These are phyloP conservation scores for Chrysopogon serrulatus DNA, from an alignment of 176 grass and related monocot genomes.

Conservation along the genomic window DNA sequence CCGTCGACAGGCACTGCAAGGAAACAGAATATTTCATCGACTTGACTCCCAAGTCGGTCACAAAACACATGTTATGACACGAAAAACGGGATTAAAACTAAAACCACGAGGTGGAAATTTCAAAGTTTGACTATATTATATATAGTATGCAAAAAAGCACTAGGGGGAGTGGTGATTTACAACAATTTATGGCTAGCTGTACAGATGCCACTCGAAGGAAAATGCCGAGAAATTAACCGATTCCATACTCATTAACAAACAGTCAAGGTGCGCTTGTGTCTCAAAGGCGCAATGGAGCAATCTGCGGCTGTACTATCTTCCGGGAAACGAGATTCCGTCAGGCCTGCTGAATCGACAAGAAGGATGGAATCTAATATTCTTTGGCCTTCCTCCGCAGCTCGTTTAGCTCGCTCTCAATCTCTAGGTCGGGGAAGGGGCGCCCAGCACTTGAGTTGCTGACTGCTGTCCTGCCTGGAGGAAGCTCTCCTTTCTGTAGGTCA, in stretches of 20 bases:
- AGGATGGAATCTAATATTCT: constrained; percentile 46
- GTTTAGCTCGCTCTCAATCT: constrained; percentile 86
- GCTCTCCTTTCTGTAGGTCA: constrained; percentile 74
- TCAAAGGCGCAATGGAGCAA: constrained; percentile 7
- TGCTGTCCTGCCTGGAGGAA: constrained; percentile 65
- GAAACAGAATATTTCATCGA: not conserved
- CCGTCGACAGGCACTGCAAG: too few relatives aligned
- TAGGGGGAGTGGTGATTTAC: constrained; percentile 23
- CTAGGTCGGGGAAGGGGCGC: constrained; percentile 55
- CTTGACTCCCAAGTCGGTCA: not conserved
- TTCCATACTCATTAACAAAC: not conserved
- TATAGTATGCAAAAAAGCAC: not conserved
- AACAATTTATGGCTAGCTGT: constrained; percentile 32
- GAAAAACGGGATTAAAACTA: not conserved
- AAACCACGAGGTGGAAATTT: constrained; percentile 2
- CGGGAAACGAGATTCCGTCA: not conserved
- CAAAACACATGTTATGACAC: not conserved
- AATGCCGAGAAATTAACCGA: constrained; percentile 2
- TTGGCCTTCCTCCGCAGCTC: constrained; percentile 83
- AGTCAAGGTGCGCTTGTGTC: not conserved
- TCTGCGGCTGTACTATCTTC: constrained; percentile 15
- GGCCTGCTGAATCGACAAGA: not conserved
- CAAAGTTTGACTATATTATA: not conserved
- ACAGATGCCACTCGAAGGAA: constrained; percentile 26
- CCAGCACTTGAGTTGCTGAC: constrained; percentile 37